Evolutionary conservation across 208 protist genomes (phyloP).

Genomic region (Trypanosoma platydactyli): DNA sequence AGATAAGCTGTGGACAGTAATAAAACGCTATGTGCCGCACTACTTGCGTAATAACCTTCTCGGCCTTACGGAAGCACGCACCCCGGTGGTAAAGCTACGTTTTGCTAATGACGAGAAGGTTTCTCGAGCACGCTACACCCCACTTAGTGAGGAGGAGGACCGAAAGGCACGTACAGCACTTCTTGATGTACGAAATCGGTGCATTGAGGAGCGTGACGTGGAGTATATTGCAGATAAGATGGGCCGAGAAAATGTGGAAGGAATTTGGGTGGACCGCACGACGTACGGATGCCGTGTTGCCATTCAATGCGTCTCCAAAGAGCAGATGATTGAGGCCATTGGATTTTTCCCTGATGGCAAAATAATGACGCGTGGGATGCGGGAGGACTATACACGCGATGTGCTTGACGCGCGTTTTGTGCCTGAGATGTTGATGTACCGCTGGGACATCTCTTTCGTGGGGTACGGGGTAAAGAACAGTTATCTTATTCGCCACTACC

Average conservation of each 20-base stretch:
- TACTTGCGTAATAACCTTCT: constrained; percentile 77
- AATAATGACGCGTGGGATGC: constrained; percentile 87
- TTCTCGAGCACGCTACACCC: constrained; percentile 64
- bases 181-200: constrained; percentile 75
- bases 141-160: constrained; percentile 84
- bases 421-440: constrained; percentile 89
- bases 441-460: constrained; percentile 90
- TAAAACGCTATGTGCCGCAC: constrained; percentile 86
- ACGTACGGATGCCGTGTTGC: constrained; percentile 83
- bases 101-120: constrained; percentile 86
- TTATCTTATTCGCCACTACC: constrained; percentile 84
- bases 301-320: constrained; percentile 74
- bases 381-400: constrained; percentile 87
- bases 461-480: constrained; percentile 91
- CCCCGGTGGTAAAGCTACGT: constrained; percentile 84
- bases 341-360: constrained; percentile 86
- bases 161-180: constrained; percentile 82
- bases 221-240: constrained; percentile 85
- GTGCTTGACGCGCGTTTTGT: constrained; percentile 80
- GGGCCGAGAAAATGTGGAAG: constrained; percentile 77
- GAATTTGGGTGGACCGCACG: constrained; percentile 85
- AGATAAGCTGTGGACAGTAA: constrained; percentile 87
- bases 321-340: constrained; percentile 86
- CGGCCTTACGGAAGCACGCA: constrained; percentile 76
- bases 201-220: constrained; percentile 61